A percentile compares a stretch with the other conserved stretches of the same genome.
Evolutionary conservation across 176 grass and related monocot genomes (phyloP).

Genomic region (Raddia distichophylla): DNA sequence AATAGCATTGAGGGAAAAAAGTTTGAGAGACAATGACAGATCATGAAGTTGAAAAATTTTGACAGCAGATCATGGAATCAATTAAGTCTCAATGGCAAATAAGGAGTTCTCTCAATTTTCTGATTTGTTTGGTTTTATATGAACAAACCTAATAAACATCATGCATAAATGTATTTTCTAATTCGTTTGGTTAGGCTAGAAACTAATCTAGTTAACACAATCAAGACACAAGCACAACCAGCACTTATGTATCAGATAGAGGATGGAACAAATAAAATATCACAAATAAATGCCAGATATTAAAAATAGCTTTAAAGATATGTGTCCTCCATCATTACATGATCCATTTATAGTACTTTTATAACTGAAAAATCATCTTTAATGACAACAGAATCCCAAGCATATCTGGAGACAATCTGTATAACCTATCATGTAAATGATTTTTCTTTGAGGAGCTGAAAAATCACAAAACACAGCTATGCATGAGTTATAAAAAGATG

Average conservation of each 20-base stretch:
- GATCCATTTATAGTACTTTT: slow-evolving; percentile 13
- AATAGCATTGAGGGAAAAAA: too few species aligned
- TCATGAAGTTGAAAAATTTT: too few species aligned
- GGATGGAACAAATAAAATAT: slow-evolving; percentile 3
- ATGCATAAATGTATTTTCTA: background rate
- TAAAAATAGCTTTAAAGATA: slow-evolving; percentile 1
- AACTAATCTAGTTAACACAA: background rate
- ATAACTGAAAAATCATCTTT: slow-evolving; percentile 24
- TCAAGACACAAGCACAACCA: background rate
- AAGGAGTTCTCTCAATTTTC: background rate
- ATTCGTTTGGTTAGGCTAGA: background rate
- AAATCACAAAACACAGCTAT: background rate
- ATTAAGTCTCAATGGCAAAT: too few species aligned
- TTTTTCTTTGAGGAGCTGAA: slow-evolving; percentile 2
- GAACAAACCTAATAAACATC: background rate
- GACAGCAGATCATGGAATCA: too few species aligned
- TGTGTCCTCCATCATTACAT: slow-evolving; percentile 4
- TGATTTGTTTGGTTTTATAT: slow-evolving; percentile 22
- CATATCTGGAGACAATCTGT: background rate
- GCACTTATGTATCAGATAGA: background rate
- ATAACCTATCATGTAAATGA: background rate
- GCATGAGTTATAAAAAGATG: background rate
- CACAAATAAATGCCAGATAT: background rate
- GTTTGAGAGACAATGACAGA: too few species aligned
- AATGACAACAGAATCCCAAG: background rate